Percentiles rank a stretch among this genome's conserved stretches.
These are phyloP conservation scores for Jaenimonas drosophilae DNA, from an alignment of 208 protist species.

Conservation along the genomic window DNA sequence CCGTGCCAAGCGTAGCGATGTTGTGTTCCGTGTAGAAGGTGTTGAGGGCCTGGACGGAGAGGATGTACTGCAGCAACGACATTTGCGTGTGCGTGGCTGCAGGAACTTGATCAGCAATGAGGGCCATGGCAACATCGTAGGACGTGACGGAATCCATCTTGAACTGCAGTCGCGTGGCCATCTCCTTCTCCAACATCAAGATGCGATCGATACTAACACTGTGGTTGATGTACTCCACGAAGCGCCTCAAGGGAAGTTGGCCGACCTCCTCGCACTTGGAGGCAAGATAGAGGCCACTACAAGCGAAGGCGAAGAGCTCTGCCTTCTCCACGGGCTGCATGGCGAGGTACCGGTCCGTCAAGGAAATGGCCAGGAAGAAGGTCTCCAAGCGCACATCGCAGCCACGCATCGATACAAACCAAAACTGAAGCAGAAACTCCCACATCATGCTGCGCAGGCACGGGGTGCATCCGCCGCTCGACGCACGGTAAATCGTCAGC, in stretches of 20 bases:
- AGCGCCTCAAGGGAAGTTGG: constrained; percentile 71
- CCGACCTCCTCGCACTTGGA: constrained; percentile 98
- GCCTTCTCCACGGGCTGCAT: constrained; percentile 34
- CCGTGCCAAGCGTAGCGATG: constrained; percentile 41
- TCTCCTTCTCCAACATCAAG: constrained; percentile 26
- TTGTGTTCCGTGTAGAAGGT: constrained; percentile 44
- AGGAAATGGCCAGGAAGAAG: constrained; percentile 62
- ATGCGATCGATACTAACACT: constrained; percentile 75
- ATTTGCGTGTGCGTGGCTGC: constrained; percentile 30
- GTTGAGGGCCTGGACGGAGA: constrained; percentile 39
- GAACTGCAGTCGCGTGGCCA: constrained; percentile 36
- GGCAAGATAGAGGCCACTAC: constrained; percentile 92
- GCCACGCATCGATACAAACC: not conserved
- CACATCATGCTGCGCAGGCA: constrained; percentile 19
- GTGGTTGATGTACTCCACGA: constrained; percentile 88
- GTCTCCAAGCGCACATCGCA: constrained; percentile 41
- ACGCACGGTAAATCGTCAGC: too few species aligned
- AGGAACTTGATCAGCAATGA: constrained; percentile 62
- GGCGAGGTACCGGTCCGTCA: constrained; percentile 79
- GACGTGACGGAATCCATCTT: constrained; percentile 32
- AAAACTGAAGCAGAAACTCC: constrained; percentile 27
- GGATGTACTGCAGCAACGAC: constrained; percentile 37
- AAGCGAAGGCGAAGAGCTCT: constrained; percentile 43
- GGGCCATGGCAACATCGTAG: constrained; percentile 25
- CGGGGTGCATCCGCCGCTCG: too few species aligned